Percentiles rank a stretch among this genome's conserved stretches.
Conservation (phyloP, 1,139 yeast species). For the Suhomyces kunorum region DNA sequence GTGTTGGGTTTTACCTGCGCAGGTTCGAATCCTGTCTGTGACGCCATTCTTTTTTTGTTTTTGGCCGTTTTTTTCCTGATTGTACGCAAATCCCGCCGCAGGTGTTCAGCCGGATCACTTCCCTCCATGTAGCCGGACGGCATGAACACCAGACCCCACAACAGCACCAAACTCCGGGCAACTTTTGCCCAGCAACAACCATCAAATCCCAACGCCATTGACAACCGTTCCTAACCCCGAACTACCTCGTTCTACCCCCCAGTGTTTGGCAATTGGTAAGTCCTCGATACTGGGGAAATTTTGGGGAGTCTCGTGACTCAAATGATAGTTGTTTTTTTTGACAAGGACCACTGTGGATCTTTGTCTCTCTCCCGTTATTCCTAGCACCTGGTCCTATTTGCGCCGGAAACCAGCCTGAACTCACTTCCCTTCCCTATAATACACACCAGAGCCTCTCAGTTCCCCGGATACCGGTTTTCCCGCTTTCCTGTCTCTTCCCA, state of each 20-base stretch:
- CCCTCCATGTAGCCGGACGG: not conserved
- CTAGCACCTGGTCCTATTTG: too few relatives aligned
- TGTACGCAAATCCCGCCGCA: not conserved
- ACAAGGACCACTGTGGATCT: not conserved
- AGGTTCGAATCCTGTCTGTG: constrained; percentile 90
- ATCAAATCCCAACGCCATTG: too few relatives aligned
- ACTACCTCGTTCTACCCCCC: not conserved
- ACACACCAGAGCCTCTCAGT: too few relatives aligned
- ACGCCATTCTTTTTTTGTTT: constrained; percentile 49
- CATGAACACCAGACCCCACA: not conserved
- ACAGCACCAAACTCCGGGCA: not conserved
- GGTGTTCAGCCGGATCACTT: constrained; percentile 3
- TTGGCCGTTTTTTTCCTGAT: not conserved
- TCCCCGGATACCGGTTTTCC: not conserved
- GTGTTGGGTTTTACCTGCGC: constrained; percentile 86
- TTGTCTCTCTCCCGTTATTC: not conserved
- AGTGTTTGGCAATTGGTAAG: constrained; percentile 2
- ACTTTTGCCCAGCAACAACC: too few relatives aligned
- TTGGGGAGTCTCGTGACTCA: constrained; percentile 6
- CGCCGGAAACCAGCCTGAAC: too few relatives aligned
- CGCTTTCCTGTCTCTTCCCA: not conserved
- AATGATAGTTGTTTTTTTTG: constrained; percentile 1
- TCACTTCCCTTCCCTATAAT: too few relatives aligned
- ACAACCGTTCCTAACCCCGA: not conserved
- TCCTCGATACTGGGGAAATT: not conserved